Evolutionary conservation across 495 filamentous ascomycete species (phyloP), one percentile per base, ranked within the genome.

Genomic region (Podospora comata): DNA sequence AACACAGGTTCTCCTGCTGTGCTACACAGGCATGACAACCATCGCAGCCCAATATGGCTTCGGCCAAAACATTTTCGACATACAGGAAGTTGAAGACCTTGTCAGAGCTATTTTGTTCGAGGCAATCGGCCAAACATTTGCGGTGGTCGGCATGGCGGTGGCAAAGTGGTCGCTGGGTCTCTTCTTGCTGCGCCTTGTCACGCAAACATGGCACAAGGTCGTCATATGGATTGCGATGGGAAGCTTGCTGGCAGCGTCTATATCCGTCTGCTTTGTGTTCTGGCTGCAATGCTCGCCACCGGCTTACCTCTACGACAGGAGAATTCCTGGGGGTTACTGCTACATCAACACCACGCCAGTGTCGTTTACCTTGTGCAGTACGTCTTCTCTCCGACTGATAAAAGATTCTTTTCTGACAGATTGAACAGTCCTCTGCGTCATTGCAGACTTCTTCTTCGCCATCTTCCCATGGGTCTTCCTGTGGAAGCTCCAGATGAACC

Each of bases 401-500:
- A 48, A 65, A 23, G 1, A 23, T 23, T 23, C 23, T 1, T 9
- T n/a, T 65, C 11, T 70, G 68, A 20, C 27, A 63, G 23, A 56
- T 30, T 48, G 11, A 27, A 54, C 62, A 65, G 70, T 69, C 11
- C 70, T 66, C 11, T 65, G 65, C 23, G 67, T 74, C 57, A 32
- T 81, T 0, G 78, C 78, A 62, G 83, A 85, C 72, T 78, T 85
- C 66, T 77, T 85, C 75, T 79, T 78, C 28, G 78, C 77, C 53
- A 72, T 70, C 32, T 81, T 80, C 60, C 84, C 84, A 1, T 81
- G 84, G 69, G 67, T 82, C 19, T 74, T 86, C 16, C 75, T 85
- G 6, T 84, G 82, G 81, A 79, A 80, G 4, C 74, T 85, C 28
- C 77, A 85, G 44, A 82, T 86, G 69, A 75, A 76, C 53, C 72